A percentile compares a stretch with the other conserved stretches of the same genome.
Evolutionary conservation across 306 rosid species (phyloP).

Genomic region (Glycine tomentella): DNA sequence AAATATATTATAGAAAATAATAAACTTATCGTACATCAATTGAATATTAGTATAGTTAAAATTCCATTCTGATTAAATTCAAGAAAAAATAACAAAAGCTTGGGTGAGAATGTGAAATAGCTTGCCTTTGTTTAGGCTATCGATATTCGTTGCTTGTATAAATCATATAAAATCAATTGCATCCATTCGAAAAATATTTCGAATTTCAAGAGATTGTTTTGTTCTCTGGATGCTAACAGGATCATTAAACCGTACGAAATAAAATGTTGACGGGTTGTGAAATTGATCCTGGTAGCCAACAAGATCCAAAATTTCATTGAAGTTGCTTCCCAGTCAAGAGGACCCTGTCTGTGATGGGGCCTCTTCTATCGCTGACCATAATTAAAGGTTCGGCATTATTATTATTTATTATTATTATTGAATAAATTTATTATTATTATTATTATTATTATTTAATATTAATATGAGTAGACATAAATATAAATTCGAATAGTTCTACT

Average conservation of each 20-base stretch:
- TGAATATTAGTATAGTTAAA: too few relatives aligned
- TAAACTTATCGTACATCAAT: too few relatives aligned
- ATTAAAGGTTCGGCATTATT: background rate
- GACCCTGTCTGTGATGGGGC: background rate
- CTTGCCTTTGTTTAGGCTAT: background rate
- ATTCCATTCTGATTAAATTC: too few relatives aligned
- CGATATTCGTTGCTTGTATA: background rate
- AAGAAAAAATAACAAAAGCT: background rate
- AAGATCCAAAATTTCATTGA: constrained; percentile 27
- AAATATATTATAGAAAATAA: too few relatives aligned
- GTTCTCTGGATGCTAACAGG: background rate
- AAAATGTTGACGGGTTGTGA: background rate
- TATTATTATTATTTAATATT: background rate
- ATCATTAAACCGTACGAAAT: background rate
- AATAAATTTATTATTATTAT: background rate
- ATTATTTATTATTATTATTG: background rate
- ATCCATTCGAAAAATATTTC: background rate
- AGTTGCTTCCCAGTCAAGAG: constrained; percentile 32
- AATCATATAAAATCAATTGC: background rate
- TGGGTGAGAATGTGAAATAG: background rate
- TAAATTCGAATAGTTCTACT: background rate
- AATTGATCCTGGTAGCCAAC: background rate
- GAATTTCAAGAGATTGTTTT: background rate
- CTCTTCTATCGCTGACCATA: background rate
- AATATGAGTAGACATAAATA: background rate